Evolutionary conservation across 495 filamentous ascomycete genomes (phyloP).

Genomic region (Tetracladium setigerum): DNA sequence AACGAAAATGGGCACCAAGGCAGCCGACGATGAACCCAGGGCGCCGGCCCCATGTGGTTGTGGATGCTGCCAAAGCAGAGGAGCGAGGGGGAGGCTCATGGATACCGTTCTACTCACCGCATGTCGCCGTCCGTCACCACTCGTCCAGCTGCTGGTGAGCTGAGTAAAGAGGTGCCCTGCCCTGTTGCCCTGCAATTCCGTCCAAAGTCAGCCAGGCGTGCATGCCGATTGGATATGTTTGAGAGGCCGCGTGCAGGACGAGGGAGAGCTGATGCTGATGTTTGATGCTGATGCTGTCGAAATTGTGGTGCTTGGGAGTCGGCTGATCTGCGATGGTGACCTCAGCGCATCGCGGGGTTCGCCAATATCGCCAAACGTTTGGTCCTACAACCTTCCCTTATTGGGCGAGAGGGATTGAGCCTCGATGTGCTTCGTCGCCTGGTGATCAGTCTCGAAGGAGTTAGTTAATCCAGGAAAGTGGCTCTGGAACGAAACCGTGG

Average conservation of each 20-base stretch:
- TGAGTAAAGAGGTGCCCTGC: too few relatives aligned
- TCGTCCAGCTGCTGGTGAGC: too few relatives aligned
- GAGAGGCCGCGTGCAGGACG: too few relatives aligned
- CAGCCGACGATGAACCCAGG: not conserved
- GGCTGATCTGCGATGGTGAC: slow-evolving; percentile 1
- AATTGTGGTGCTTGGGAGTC: not conserved
- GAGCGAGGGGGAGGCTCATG: slow-evolving; percentile 9
- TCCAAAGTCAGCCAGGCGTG: too few relatives aligned
- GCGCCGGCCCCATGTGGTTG: slow-evolving; percentile 1
- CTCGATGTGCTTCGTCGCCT: too few relatives aligned
- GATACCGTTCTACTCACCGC: not conserved
- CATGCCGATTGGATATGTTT: too few relatives aligned
- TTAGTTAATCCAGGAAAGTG: slow-evolving; percentile 3
- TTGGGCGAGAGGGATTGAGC: too few relatives aligned
- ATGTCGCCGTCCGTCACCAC: not conserved
- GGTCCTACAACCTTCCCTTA: too few relatives aligned
- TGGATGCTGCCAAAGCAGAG: slow-evolving; percentile 2
- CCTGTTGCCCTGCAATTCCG: too few relatives aligned
- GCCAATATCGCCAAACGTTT: too few relatives aligned
- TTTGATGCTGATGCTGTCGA: not conserved
- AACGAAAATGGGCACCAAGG: slow-evolving; percentile 2
- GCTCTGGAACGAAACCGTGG: not conserved
- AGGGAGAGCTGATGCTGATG: too few relatives aligned
- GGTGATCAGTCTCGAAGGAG: slow-evolving; percentile 1
- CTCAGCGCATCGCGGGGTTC: not conserved